Percentiles rank a stretch among this genome's conserved stretches.
These are phyloP conservation scores for Saprolegnia diclina DNA, from an alignment of 352 stramenopile genomes.

Conservation along the genomic window DNA sequence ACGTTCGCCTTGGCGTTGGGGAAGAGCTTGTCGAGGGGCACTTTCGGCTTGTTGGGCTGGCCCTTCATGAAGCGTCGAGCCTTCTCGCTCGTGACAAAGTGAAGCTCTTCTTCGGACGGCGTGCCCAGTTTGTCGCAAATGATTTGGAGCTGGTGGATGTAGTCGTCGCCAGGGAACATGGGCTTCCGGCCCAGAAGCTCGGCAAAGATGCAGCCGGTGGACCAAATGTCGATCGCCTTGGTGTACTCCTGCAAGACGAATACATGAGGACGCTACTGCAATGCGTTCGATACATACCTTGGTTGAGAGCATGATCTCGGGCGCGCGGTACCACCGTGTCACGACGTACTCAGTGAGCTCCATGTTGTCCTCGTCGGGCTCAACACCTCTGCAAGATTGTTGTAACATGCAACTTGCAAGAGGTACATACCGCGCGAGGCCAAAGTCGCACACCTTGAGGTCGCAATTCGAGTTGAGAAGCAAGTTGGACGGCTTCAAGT, in stretches of 20 bases:
- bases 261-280: background rate
- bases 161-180: conserved; percentile 96
- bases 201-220: conserved; percentile 91
- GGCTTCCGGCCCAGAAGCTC: conserved; percentile 86
- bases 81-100: conserved; percentile 90
- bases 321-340: conserved; percentile 91
- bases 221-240: conserved; percentile 96
- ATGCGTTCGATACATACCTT: conserved; percentile 30
- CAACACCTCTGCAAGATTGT: conserved; percentile 38
- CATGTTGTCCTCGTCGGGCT: conserved; percentile 83
- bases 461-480: conserved; percentile 93
- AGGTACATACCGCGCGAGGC: conserved; percentile 52
- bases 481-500: conserved; percentile 97
- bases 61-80: conserved; percentile 82
- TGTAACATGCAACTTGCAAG: background rate
- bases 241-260: conserved; percentile 85
- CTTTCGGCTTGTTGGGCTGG: conserved; percentile 60
- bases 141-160: conserved; percentile 98
- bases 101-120: conserved; percentile 76
- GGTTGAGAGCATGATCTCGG: conserved; percentile 95
- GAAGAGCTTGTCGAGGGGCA: conserved; percentile 71
- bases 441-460: conserved; percentile 91
- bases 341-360: conserved; percentile 91
- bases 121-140: conserved; percentile 90
- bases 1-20: conserved; percentile 47